Conservation (phyloP, 225 moss, liverwort and hornwort species). For the Polytrichum formosum region DNA sequence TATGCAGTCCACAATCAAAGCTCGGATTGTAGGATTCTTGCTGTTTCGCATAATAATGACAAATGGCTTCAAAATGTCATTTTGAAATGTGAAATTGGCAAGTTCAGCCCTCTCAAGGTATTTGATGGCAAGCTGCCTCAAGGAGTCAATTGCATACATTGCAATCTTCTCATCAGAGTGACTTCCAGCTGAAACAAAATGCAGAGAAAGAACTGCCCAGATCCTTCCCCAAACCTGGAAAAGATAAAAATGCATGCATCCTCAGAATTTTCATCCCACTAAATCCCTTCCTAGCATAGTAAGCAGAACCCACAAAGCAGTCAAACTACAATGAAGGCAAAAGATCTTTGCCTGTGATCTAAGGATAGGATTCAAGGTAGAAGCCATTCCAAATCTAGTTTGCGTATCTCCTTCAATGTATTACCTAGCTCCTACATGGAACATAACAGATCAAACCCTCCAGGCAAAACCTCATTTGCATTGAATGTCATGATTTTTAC, state of each 20-base stretch:
- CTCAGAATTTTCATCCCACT: no score
- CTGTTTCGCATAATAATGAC: slow-evolving; percentile 94
- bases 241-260: not conserved
- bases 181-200: slow-evolving; percentile 98
- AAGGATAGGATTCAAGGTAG: no score
- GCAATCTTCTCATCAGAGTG: slow-evolving; percentile 96
- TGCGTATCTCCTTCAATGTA: no score
- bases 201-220: slow-evolving; percentile 89
- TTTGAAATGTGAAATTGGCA: slow-evolving; percentile 95
- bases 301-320: no score
- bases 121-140: slow-evolving; percentile 95
- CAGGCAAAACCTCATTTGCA: no score
- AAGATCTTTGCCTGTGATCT: no score
- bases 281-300: no score
- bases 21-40: slow-evolving; percentile 77
- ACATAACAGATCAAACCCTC: no score
- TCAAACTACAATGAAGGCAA: no score
- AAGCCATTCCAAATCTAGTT: no score
- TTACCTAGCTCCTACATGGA: no score
- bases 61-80: slow-evolving; percentile 98
- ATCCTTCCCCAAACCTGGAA: slow-evolving; percentile 98
- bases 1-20: slow-evolving; percentile 98
- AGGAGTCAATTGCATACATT: slow-evolving; percentile 97
- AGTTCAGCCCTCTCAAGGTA: slow-evolving; percentile 97
- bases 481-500: no score